Conservation (phyloP, 257 asterid genomes). For the Fraxinus quadrangulata region DNA sequence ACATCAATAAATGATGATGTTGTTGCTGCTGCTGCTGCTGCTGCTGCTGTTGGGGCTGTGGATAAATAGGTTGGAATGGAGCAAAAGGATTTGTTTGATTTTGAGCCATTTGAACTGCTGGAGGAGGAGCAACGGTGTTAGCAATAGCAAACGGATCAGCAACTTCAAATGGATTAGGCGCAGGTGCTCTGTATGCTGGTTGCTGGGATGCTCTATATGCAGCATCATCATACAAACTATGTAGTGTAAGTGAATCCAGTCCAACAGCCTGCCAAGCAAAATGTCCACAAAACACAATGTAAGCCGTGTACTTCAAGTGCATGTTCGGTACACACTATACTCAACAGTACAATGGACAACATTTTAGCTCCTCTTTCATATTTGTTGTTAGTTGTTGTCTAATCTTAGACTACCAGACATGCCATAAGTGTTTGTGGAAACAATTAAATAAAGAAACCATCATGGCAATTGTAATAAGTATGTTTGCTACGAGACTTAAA, state of each 20-base stretch:
- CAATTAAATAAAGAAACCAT: too few relatives aligned
- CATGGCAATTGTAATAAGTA: too few relatives aligned
- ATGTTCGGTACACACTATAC: neutral
- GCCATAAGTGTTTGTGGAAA: too few relatives aligned
- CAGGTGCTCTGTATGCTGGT: slow-evolving; percentile 77
- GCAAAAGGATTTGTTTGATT: slow-evolving; percentile 68
- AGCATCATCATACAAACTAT: slow-evolving; percentile 84
- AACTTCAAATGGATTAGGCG: slow-evolving; percentile 92
- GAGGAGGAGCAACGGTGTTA: slow-evolving; percentile 45
- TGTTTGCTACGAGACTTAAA: neutral
- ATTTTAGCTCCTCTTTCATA: too few relatives aligned
- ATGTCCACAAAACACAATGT: slow-evolving; percentile 10
- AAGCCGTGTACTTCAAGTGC: too few relatives aligned
- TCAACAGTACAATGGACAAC: neutral
- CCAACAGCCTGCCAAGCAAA: slow-evolving; percentile 78
- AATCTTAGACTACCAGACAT: too few relatives aligned
- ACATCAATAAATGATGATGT: slow-evolving; percentile 39
- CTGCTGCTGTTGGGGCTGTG: slow-evolving; percentile 50
- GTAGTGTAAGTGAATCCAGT: slow-evolving; percentile 79
- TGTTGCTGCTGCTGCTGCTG: slow-evolving; percentile 49
- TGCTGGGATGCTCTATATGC: slow-evolving; percentile 89
- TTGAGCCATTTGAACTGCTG: slow-evolving; percentile 57
- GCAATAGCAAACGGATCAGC: slow-evolving; percentile 70
- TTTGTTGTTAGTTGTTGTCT: too few relatives aligned
- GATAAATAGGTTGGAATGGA: slow-evolving; percentile 43